A percentile compares a stretch with the other conserved stretches of the same genome.
These are phyloP conservation scores for Evansstolkia leycettana DNA, from an alignment of 495 filamentous ascomycete species.

Conservation along the genomic window DNA sequence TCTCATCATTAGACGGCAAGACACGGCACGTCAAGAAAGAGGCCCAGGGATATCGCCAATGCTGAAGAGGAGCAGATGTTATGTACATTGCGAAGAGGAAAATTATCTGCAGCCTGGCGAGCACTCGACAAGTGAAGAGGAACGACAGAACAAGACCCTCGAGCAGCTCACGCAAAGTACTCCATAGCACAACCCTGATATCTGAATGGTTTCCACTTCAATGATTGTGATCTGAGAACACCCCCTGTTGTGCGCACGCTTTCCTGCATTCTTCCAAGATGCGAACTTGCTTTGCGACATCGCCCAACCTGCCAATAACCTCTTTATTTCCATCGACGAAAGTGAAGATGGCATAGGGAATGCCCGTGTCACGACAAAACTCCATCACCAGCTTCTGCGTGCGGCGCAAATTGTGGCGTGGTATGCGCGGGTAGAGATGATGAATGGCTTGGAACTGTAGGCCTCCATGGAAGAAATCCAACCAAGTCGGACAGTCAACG, in stretches of 20 bases:
- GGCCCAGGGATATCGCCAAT: too few species aligned
- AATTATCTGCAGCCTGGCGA: too few species aligned
- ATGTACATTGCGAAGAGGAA: too few species aligned
- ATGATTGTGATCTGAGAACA: constrained; percentile 4
- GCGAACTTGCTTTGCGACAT: constrained; percentile 76
- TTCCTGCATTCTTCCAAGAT: constrained; percentile 82
- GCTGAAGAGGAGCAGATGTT: too few species aligned
- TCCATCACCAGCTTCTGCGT: constrained; percentile 75
- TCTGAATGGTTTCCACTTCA: too few species aligned
- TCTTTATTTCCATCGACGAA: constrained; percentile 88
- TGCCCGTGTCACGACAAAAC: constrained; percentile 82
- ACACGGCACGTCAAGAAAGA: too few species aligned
- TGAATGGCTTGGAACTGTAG: constrained; percentile 96
- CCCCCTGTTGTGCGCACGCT: constrained; percentile 32
- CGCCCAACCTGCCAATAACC: constrained; percentile 71
- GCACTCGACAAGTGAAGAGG: too few species aligned
- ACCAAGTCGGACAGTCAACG: constrained; percentile 87
- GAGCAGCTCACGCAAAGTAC: too few species aligned
- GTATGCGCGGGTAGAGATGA: constrained; percentile 89
- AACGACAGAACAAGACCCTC: too few species aligned
- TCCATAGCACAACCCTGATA: too few species aligned
- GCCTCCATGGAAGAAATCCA: constrained; percentile 94
- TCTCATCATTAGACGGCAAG: too few species aligned
- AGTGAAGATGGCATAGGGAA: constrained; percentile 88
- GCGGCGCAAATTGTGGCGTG: constrained; percentile 78